Percentiles rank a stretch among this genome's conserved stretches.
Conservation (phyloP, 2,329 filamentous ascomycete species). For the Ceratocystis ficicola region DNA sequence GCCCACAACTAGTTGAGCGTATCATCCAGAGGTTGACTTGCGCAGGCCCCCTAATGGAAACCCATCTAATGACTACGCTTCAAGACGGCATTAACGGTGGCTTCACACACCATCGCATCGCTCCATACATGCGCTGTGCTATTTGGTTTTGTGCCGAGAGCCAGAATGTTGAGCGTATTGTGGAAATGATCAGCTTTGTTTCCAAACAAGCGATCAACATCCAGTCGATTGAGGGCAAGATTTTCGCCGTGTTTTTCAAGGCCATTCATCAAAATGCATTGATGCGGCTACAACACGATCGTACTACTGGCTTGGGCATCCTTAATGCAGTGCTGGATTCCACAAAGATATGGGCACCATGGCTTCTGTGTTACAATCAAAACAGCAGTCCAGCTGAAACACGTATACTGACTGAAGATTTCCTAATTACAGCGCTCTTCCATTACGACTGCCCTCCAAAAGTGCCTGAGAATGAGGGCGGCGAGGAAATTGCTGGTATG, state of each 20-base stretch:
- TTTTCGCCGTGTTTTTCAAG: conserved; percentile 37
- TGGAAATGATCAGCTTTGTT: conserved; percentile 35
- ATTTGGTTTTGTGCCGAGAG: conserved; percentile 40
- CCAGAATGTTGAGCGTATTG: conserved; percentile 28
- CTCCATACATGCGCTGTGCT: conserved; percentile 48
- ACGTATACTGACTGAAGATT: conserved; percentile 33
- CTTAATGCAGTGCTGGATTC: conserved; percentile 16
- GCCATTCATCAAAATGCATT: conserved; percentile 20
- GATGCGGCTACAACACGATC: background rate
- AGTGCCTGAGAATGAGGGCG: conserved; percentile 29
- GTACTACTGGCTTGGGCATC: background rate
- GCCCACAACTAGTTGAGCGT: conserved; percentile 37
- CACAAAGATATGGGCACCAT: conserved; percentile 40
- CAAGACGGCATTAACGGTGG: conserved; percentile 42
- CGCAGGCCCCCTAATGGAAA: conserved; percentile 40
- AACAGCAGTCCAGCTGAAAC: conserved; percentile 26
- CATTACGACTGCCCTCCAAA: conserved; percentile 27
- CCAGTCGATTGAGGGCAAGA: conserved; percentile 37
- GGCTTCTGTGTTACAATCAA: conserved; percentile 35
- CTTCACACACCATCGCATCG: conserved; percentile 35
- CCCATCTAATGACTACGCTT: conserved; percentile 42
- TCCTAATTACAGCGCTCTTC: conserved; percentile 37
- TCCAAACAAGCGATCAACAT: conserved; percentile 34
- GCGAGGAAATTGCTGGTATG: conserved; percentile 27
- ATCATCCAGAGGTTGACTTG: conserved; percentile 48